Evolutionary conservation across 2,329 filamentous ascomycete species (phyloP).

Genomic region (Neurospora sp.): DNA sequence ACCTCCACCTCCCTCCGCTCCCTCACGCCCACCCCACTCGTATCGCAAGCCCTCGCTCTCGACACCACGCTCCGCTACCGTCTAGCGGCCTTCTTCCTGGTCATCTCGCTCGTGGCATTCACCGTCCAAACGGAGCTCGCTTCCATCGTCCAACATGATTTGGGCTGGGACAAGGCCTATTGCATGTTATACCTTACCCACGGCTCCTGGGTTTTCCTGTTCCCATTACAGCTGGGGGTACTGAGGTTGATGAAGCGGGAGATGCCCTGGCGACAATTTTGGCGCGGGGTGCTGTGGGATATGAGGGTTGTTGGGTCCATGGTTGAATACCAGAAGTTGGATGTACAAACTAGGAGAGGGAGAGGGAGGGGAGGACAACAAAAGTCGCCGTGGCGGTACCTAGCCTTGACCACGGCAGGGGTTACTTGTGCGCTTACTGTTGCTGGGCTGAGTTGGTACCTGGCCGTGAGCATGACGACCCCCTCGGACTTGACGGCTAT

Average conservation of each 20-base stretch:
- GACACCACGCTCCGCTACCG: slow-evolving; percentile 76
- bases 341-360: slow-evolving; percentile 38
- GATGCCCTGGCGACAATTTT: slow-evolving; percentile 75
- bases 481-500: slow-evolving; percentile 93
- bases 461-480: slow-evolving; percentile 87
- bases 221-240: slow-evolving; percentile 73
- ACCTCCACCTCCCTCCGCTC: slow-evolving; percentile 60
- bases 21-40: slow-evolving; percentile 51
- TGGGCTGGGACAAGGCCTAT: slow-evolving; percentile 97
- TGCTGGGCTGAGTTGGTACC: slow-evolving; percentile 88
- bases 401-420: slow-evolving; percentile 67
- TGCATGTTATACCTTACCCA: slow-evolving; percentile 99
- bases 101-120: slow-evolving; percentile 77
- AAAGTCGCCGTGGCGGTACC: slow-evolving; percentile 50
- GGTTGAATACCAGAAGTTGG: slow-evolving; percentile 71
- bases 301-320: slow-evolving; percentile 57
- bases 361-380: not conserved
- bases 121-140: slow-evolving; percentile 93
- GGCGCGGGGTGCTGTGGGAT: slow-evolving; percentile 51
- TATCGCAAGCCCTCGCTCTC: slow-evolving; percentile 33
- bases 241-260: slow-evolving; percentile 70
- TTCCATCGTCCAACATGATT: slow-evolving; percentile 82
- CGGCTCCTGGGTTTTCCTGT: slow-evolving; percentile 83
- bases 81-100: slow-evolving; percentile 74
- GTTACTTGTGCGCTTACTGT: slow-evolving; percentile 81